phyloP scores from a whole-genome alignment of 805 yeast genomes.

The Kluyveromyces aestuarii region DNA sequence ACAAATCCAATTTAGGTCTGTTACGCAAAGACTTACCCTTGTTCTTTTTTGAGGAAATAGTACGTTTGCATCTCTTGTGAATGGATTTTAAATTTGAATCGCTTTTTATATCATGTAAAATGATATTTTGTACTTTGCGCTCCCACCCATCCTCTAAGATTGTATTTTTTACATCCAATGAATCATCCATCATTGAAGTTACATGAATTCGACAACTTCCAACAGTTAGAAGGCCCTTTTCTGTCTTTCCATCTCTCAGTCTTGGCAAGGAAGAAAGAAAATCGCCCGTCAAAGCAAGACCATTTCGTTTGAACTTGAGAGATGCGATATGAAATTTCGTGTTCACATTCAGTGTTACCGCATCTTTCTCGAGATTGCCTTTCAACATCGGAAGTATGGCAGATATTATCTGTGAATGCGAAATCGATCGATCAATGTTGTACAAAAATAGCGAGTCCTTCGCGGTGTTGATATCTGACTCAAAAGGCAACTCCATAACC shows the following conservation, averaged over 20 bases:
- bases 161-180: not conserved
- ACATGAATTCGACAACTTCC: constrained; percentile 4
- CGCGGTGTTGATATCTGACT: not conserved
- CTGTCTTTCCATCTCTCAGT: constrained; percentile 14
- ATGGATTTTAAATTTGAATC: not conserved
- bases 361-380: constrained; percentile 35
- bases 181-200: not conserved
- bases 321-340: constrained; percentile 57
- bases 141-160: not conserved
- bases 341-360: constrained; percentile 44
- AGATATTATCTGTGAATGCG: constrained; percentile 47
- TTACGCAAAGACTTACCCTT: not conserved
- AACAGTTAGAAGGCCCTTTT: constrained; percentile 4
- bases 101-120: not conserved
- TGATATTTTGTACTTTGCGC: not conserved
- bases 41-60: not conserved
- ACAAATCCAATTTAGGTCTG: constrained; percentile 2
- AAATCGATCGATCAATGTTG: constrained; percentile 59
- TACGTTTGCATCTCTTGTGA: not conserved
- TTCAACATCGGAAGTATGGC: constrained; percentile 32
- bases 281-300: constrained; percentile 10
- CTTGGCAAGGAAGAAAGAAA: constrained; percentile 25
- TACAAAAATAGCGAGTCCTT: constrained; percentile 53
- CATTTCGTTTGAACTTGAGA: constrained; percentile 31
- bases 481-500: not conserved